Percentiles rank a stretch among this genome's conserved stretches.
Evolutionary conservation across 2,329 filamentous ascomycete genomes (phyloP).

Genomic region (Pseudopyricularia cyperi): DNA sequence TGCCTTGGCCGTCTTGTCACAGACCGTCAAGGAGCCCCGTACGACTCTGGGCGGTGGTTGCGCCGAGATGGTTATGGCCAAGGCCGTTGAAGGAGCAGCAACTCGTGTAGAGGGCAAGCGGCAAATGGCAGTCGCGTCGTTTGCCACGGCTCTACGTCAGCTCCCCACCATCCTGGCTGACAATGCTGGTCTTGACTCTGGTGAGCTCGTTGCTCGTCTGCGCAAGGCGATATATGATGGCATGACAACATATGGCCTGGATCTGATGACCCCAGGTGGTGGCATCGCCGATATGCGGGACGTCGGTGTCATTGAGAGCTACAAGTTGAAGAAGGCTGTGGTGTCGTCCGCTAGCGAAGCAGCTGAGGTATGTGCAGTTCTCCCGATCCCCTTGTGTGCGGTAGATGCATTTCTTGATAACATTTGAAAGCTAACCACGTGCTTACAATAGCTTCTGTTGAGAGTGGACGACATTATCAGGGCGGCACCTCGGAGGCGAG

Average conservation of each 20-base stretch:
- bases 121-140: slow-evolving; percentile 82
- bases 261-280: slow-evolving; percentile 78
- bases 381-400: not conserved
- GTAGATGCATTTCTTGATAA: not conserved
- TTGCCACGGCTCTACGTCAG: slow-evolving; percentile 79
- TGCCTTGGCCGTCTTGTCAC: slow-evolving; percentile 87
- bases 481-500: slow-evolving; percentile 71
- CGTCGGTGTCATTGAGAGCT: slow-evolving; percentile 88
- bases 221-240: slow-evolving; percentile 93
- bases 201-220: slow-evolving; percentile 81
- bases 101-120: slow-evolving; percentile 96
- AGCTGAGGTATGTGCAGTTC: slow-evolving; percentile 59
- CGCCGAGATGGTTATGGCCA: slow-evolving; percentile 98
- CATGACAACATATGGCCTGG: slow-evolving; percentile 81
- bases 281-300: slow-evolving; percentile 95
- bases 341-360: slow-evolving; percentile 94
- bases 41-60: slow-evolving; percentile 92
- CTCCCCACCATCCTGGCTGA: slow-evolving; percentile 93
- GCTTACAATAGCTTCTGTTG: slow-evolving; percentile 56
- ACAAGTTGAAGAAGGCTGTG: slow-evolving; percentile 97
- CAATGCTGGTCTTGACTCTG: slow-evolving; percentile 92
- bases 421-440: slow-evolving; percentile 6
- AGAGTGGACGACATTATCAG: slow-evolving; percentile 97
- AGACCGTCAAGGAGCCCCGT: slow-evolving; percentile 88
- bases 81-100: slow-evolving; percentile 86